A percentile compares a stretch with the other conserved stretches of the same genome.
These are phyloP conservation scores for Primulina tabacum DNA, from an alignment of 257 asterid genomes.

Conservation along the genomic window DNA sequence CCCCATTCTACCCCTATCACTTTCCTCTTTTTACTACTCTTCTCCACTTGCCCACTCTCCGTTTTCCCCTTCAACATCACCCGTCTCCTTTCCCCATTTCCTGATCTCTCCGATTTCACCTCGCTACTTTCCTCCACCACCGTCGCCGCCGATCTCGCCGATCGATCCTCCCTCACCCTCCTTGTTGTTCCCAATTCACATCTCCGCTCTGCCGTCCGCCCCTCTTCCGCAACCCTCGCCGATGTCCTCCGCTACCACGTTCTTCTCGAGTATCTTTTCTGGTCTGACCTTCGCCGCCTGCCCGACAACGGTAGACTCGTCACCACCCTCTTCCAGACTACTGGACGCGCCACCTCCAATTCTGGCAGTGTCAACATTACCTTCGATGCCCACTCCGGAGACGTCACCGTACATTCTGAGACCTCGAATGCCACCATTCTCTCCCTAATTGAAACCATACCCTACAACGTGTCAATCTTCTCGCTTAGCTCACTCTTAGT, in stretches of 20 bases:
- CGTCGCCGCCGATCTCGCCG: conserved; percentile 61
- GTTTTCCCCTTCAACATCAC: conserved; percentile 49
- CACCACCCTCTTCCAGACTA: conserved; percentile 68
- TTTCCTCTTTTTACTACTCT: conserved; percentile 48
- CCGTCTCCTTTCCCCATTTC: conserved; percentile 48
- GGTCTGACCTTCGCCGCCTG: conserved; percentile 53
- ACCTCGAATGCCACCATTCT: conserved; percentile 69
- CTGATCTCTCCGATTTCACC: conserved; percentile 61
- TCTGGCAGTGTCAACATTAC: conserved; percentile 72
- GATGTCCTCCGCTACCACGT: conserved; percentile 84
- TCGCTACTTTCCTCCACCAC: conserved; percentile 61
- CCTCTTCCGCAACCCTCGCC: conserved; percentile 47
- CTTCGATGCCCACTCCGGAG: conserved; percentile 33
- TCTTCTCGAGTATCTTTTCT: conserved; percentile 66
- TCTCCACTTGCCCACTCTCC: conserved; percentile 31
- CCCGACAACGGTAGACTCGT: conserved; percentile 59
- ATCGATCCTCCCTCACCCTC: conserved; percentile 56
- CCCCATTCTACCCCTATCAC: conserved; percentile 52
- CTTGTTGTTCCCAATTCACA: conserved; percentile 66
- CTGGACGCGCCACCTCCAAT: conserved; percentile 61
- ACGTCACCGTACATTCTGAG: conserved; percentile 51
- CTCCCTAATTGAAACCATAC: conserved; percentile 46
- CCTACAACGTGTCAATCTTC: conserved; percentile 54
- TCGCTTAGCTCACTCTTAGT: conserved; percentile 47
- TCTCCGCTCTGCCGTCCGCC: conserved; percentile 40